A percentile compares a stretch with the other conserved stretches of the same genome.
phyloP scores from a whole-genome alignment of 1,284 basidiomycete species.

The Caloboletus inedulis region DNA sequence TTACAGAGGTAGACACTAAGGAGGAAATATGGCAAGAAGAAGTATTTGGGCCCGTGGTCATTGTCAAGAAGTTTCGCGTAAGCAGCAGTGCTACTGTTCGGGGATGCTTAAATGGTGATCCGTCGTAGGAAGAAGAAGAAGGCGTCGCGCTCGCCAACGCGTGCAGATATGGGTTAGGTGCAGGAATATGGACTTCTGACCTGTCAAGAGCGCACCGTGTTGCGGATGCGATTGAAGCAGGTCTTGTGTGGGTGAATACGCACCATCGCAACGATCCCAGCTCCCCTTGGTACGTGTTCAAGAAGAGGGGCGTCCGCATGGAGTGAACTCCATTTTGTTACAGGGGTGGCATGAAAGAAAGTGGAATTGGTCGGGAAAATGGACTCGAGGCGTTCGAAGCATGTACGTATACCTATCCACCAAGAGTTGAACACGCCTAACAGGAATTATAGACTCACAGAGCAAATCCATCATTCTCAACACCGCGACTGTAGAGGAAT shows the following conservation, averaged over 20 bases:
- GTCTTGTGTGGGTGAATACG: constrained; percentile 82
- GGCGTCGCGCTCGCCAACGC: constrained; percentile 69
- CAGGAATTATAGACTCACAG: constrained; percentile 58
- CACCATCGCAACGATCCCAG: constrained; percentile 86
- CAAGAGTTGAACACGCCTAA: constrained; percentile 1
- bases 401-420: constrained; percentile 45
- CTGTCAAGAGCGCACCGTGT: constrained; percentile 71
- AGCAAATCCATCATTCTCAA: constrained; percentile 78
- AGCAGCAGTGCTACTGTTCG: constrained; percentile 15
- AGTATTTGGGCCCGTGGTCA: constrained; percentile 76
- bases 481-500: constrained; percentile 57
- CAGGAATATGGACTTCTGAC: constrained; percentile 75
- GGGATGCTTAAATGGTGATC: background rate
- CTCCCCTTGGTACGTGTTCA: constrained; percentile 66
- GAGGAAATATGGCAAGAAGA: constrained; percentile 79
- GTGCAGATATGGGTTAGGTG: constrained; percentile 76
- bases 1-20: constrained; percentile 52
- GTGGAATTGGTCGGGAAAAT: constrained; percentile 79
- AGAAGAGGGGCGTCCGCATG: background rate
- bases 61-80: constrained; percentile 63
- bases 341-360: constrained; percentile 85
- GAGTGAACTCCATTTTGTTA: constrained; percentile 5
- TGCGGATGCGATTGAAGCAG: constrained; percentile 63
- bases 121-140: constrained; percentile 55
- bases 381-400: constrained; percentile 74